Conservation (phyloP, 441 rosid genomes). For the Erysimum pusillum region DNA sequence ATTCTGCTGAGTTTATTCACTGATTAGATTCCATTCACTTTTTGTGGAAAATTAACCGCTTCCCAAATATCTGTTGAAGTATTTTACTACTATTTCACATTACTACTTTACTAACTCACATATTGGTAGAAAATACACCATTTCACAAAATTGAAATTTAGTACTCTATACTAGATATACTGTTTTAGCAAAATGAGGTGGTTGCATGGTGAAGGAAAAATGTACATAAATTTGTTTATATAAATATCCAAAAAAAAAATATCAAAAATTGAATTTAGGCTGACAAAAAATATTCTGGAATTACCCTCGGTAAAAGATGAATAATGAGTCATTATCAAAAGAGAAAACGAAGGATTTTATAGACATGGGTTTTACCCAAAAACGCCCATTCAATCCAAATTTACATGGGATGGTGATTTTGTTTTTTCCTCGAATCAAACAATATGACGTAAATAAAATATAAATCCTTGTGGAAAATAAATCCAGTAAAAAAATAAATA, state of each 20-base stretch:
- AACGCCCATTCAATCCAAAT: constrained; percentile 31
- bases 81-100: too few relatives aligned
- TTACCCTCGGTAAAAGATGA: not conserved
- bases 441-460: constrained; percentile 37
- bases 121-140: not conserved
- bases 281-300: not conserved
- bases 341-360: not conserved
- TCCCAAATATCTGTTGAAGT: not conserved
- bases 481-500: constrained; percentile 27
- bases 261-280: not conserved
- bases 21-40: constrained; percentile 28
- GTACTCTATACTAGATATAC: too few relatives aligned
- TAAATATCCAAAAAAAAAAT: too few relatives aligned
- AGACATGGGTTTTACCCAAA: constrained; percentile 39
- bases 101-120: too few relatives aligned
- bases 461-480: constrained; percentile 25
- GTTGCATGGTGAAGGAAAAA: too few relatives aligned
- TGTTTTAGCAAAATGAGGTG: too few relatives aligned
- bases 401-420: constrained; percentile 32
- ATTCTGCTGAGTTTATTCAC: constrained; percentile 21
- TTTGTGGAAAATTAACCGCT: not conserved
- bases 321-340: not conserved
- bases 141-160: not conserved
- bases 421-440: constrained; percentile 18
- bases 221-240: too few relatives aligned